Evolutionary conservation across 2,329 filamentous ascomycete genomes (phyloP).

Genomic region (Lasiodiplodia hormozganensis): DNA sequence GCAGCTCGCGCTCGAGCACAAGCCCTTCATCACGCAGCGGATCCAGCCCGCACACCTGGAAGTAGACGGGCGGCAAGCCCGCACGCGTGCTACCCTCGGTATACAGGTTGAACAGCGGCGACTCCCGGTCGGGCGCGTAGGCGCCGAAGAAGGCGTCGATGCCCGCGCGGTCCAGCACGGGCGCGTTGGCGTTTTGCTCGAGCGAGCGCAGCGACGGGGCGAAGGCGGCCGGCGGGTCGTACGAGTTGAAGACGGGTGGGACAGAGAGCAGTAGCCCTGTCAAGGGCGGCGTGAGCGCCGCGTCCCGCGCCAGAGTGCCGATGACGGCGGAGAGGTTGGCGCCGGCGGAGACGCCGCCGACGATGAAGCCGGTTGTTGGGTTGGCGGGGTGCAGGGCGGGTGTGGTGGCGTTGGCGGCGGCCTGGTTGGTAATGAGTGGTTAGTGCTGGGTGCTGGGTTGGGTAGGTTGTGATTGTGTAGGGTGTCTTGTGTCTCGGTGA

Average conservation of each 20-base stretch:
- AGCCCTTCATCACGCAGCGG: slow-evolving; percentile 60
- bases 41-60: slow-evolving; percentile 59
- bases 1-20: slow-evolving; percentile 58
- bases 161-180: slow-evolving; percentile 31
- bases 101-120: slow-evolving; percentile 37
- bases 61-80: slow-evolving; percentile 55
- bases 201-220: slow-evolving; percentile 32
- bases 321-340: slow-evolving; percentile 33
- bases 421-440: slow-evolving; percentile 12
- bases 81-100: background rate
- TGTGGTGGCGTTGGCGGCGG: slow-evolving; percentile 29
- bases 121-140: slow-evolving; percentile 42
- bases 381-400: slow-evolving; percentile 31
- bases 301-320: slow-evolving; percentile 34
- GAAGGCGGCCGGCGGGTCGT: slow-evolving; percentile 35
- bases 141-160: slow-evolving; percentile 31
- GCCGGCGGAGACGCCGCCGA: slow-evolving; percentile 34
- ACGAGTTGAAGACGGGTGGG: slow-evolving; percentile 36
- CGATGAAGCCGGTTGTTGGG: slow-evolving; percentile 33
- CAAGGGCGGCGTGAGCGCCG: slow-evolving; percentile 32
- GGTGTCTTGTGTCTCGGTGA: too few species aligned
- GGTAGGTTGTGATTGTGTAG: too few species aligned
- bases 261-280: slow-evolving; percentile 32
- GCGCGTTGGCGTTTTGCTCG: slow-evolving; percentile 33
- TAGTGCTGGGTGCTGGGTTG: background rate